A percentile compares a stretch with the other conserved stretches of the same genome.
These are phyloP conservation scores for Dendrothele bispora DNA, from an alignment of 768 basidiomycete species.

Conservation along the genomic window DNA sequence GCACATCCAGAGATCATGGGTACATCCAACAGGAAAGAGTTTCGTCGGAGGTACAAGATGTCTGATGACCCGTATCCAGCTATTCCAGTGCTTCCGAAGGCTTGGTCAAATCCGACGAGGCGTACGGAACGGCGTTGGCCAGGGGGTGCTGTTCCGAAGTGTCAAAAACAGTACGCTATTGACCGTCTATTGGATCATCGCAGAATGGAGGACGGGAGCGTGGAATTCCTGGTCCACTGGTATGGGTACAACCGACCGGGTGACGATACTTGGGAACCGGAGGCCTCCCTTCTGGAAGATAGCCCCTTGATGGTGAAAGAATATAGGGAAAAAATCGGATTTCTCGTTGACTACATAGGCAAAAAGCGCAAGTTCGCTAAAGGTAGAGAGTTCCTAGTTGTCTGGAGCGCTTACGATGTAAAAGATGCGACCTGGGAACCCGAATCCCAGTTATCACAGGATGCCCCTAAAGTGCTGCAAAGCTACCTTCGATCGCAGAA, in stretches of 20 bases:
- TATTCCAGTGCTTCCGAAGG: conserved; percentile 42
- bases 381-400: too few species aligned
- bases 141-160: conserved; percentile 23
- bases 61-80: conserved; percentile 23
- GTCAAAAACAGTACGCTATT: conserved; percentile 47
- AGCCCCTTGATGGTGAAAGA: conserved; percentile 39
- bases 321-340: not conserved
- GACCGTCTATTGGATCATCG: conserved; percentile 38
- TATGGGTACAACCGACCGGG: conserved; percentile 48
- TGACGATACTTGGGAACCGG: conserved; percentile 63
- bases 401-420: conserved; percentile 56
- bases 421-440: conserved; percentile 62
- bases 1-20: conserved; percentile 48
- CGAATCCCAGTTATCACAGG: conserved; percentile 41
- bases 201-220: conserved; percentile 27
- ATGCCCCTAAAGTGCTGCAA: conserved; percentile 48
- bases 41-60: conserved; percentile 38
- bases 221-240: conserved; percentile 56
- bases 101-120: conserved; percentile 55
- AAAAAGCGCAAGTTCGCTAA: too few species aligned
- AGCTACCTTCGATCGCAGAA: too few species aligned
- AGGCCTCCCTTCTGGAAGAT: conserved; percentile 43
- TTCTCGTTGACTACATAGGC: too few species aligned
- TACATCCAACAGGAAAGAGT: conserved; percentile 31
- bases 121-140: conserved; percentile 40